A percentile compares a stretch with the other conserved stretches of the same genome.
These are phyloP conservation scores for Colletotrichum sp. DNA, from an alignment of 2,329 filamentous ascomycete genomes.

Conservation along the genomic window DNA sequence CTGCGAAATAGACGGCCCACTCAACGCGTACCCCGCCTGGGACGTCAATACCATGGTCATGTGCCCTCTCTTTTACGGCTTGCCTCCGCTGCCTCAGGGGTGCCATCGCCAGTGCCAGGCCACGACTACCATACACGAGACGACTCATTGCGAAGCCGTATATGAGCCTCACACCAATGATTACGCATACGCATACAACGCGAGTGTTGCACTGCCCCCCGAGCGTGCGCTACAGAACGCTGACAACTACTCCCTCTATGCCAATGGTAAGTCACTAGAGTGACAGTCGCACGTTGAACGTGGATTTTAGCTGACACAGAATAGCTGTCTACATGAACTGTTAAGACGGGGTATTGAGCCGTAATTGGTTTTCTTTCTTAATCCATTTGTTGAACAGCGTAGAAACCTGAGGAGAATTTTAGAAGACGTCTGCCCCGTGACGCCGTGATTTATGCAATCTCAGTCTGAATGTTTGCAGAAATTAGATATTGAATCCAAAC, in stretches of 20 bases:
- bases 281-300: not conserved
- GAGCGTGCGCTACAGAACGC: slow-evolving; percentile 23
- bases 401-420: not conserved
- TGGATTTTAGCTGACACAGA: not conserved
- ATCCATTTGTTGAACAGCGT: too few species aligned
- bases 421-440: not conserved
- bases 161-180: slow-evolving; percentile 25
- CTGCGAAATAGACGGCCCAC: slow-evolving; percentile 22
- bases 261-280: not conserved
- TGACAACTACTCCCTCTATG: slow-evolving; percentile 25
- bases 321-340: not conserved
- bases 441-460: not conserved
- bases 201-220: slow-evolving; percentile 16
- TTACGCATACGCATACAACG: slow-evolving; percentile 23
- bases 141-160: slow-evolving; percentile 24
- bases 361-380: too few species aligned
- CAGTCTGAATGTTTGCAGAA: not conserved
- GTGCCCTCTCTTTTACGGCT: slow-evolving; percentile 26
- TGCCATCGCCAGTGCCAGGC: slow-evolving; percentile 26
- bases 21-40: slow-evolving; percentile 25
- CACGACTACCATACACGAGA: slow-evolving; percentile 27
- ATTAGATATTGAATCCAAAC: not conserved
- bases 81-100: slow-evolving; percentile 19
- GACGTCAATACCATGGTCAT: slow-evolving; percentile 22
- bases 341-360: not conserved